A percentile compares a stretch with the other conserved stretches of the same genome.
phyloP scores from a whole-genome alignment of 2,329 filamentous ascomycete species.

The Westerdykella ornata region DNA sequence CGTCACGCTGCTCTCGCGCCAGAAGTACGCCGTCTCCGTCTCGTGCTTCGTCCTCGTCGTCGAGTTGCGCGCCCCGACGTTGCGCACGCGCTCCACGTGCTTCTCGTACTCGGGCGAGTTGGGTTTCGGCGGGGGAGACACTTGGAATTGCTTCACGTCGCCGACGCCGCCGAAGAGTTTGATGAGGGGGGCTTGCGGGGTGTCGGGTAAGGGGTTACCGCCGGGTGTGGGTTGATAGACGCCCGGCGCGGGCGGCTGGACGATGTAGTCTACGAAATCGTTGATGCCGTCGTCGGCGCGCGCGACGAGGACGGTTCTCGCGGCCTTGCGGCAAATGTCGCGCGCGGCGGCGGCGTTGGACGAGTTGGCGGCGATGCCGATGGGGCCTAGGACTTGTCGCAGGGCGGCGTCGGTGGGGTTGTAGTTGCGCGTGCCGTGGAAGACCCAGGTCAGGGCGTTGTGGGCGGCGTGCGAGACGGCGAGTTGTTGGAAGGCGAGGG shows the following conservation, averaged over 20 bases:
- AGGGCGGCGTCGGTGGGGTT: constrained; percentile 17
- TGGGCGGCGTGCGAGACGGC: constrained; percentile 27
- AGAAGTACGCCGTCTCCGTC: constrained; percentile 23
- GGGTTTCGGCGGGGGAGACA: constrained; percentile 15
- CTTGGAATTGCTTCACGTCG: constrained; percentile 18
- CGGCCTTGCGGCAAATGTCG: constrained; percentile 15
- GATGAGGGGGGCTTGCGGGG: constrained; percentile 20
- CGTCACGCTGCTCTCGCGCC: constrained; percentile 21
- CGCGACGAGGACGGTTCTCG: constrained; percentile 13
- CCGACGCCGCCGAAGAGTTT: constrained; percentile 19
- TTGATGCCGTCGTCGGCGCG: constrained; percentile 19
- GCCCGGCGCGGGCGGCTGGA: constrained; percentile 11
- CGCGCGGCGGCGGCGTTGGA: constrained; percentile 11
- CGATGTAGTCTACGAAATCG: constrained; percentile 18
- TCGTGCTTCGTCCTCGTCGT: constrained; percentile 17
- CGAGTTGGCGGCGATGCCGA: constrained; percentile 15
- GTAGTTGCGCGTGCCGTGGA: constrained; percentile 24
- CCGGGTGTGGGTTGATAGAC: constrained; percentile 22
- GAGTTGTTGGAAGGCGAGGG: constrained; percentile 23
- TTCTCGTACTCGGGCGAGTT: constrained; percentile 16
- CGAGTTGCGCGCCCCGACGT: constrained; percentile 21
- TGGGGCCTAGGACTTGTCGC: constrained; percentile 12
- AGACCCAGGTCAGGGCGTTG: constrained; percentile 21
- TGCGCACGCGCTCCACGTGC: constrained; percentile 15
- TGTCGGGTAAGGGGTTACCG: constrained; percentile 18